Evolutionary conservation across 371 early-diverging fungal species (phyloP).

Genomic region (Coemansia sp.): DNA sequence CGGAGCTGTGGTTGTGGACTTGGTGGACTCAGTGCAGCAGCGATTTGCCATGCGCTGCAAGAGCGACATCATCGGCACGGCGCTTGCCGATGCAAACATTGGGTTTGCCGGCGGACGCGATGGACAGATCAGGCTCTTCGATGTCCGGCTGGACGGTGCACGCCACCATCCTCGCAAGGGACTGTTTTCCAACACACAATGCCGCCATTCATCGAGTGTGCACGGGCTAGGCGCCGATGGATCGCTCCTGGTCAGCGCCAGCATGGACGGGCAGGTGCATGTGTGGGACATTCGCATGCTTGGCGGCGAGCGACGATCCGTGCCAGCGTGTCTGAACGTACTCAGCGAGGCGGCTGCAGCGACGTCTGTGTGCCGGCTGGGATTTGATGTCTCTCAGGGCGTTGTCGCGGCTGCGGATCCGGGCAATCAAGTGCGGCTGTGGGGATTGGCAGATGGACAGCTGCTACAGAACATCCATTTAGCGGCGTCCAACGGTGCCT

Average conservation of each 20-base stretch:
- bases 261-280: constrained; percentile 34
- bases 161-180: constrained; percentile 17
- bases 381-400: constrained; percentile 19
- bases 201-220: constrained; percentile 11
- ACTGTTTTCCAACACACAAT: constrained; percentile 10
- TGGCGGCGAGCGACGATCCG: background rate
- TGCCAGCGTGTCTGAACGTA: background rate
- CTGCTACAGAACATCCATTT: constrained; percentile 11
- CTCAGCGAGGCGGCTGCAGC: background rate
- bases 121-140: constrained; percentile 37
- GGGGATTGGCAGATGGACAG: constrained; percentile 22
- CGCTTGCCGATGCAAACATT: constrained; percentile 17
- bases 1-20: background rate
- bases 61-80: constrained; percentile 35
- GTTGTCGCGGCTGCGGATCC: constrained; percentile 26
- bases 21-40: background rate
- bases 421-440: constrained; percentile 28
- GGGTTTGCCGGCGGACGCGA: constrained; percentile 40
- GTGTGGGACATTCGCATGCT: constrained; percentile 42
- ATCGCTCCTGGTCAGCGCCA: constrained; percentile 23
- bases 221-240: constrained; percentile 31
- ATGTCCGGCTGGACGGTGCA: constrained; percentile 11
- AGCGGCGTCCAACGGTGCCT: constrained; percentile 13
- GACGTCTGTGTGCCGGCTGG: constrained; percentile 22
- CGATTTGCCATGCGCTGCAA: constrained; percentile 12